phyloP scores from a whole-genome alignment of 306 rosid species.

The Amphicarpaea edgeworthii region DNA sequence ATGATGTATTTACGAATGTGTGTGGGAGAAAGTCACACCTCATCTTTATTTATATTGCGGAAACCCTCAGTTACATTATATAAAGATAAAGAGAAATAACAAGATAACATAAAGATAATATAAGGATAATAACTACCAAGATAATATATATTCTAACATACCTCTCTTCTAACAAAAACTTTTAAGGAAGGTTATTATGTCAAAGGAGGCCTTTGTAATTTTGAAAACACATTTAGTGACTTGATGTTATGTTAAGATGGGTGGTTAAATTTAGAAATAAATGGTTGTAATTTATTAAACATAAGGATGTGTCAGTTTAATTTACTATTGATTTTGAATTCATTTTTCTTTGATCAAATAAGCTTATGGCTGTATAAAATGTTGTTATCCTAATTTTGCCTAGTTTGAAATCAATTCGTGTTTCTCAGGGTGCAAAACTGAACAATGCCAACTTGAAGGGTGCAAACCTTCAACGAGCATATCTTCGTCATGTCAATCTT shows the following conservation, averaged over 20 bases:
- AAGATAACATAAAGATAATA: no score
- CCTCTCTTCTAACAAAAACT: background rate
- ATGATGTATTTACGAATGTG: no score
- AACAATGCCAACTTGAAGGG: conserved; percentile 75
- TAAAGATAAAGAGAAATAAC: no score
- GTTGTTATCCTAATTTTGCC: conserved; percentile 6
- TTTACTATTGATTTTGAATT: conserved; percentile 9
- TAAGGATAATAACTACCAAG: no score
- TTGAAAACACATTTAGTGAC: background rate
- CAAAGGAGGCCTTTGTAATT: background rate
- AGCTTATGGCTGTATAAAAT: background rate
- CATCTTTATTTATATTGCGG: no score
- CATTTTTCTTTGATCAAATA: background rate
- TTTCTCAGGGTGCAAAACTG: conserved; percentile 85
- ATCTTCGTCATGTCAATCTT: conserved; percentile 81
- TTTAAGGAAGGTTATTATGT: background rate
- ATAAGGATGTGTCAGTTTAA: background rate
- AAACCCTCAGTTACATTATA: no score
- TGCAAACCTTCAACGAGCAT: conserved; percentile 96
- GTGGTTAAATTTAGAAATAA: background rate
- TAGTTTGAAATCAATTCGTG: conserved; percentile 33
- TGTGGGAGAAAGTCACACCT: no score
- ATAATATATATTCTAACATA: no score
- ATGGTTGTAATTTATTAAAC: background rate
- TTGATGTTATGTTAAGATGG: conserved; percentile 8